Conservation (phyloP, 805 yeast species). For the Ogataea thermomethanolica region DNA sequence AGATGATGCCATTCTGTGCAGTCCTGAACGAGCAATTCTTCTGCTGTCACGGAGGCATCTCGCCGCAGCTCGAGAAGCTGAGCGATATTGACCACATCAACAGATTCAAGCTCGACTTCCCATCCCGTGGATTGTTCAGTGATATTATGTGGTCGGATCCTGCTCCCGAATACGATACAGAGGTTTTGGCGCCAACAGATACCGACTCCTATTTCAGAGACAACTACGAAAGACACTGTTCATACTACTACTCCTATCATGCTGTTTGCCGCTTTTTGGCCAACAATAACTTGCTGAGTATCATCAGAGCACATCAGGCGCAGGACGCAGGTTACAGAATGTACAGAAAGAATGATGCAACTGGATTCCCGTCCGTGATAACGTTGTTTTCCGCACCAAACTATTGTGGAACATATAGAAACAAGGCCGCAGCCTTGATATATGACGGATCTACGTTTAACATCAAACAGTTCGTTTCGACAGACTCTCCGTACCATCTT, state of each 20-base stretch:
- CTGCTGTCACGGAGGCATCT: conserved; percentile 94
- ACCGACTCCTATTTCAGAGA: conserved; percentile 49
- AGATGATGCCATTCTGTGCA: conserved; percentile 86
- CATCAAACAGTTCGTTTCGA: conserved; percentile 84
- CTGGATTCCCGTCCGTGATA: conserved; percentile 85
- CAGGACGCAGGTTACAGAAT: conserved; percentile 95
- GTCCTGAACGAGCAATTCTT: conserved; percentile 88
- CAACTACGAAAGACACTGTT: conserved; percentile 82
- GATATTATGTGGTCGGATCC: conserved; percentile 97
- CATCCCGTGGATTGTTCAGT: conserved; percentile 88
- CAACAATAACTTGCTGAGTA: conserved; percentile 69
- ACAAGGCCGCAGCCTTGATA: conserved; percentile 90
- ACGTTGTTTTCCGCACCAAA: conserved; percentile 95
- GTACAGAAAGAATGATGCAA: conserved; percentile 76
- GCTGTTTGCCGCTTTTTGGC: conserved; percentile 79
- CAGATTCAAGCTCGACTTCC: conserved; percentile 80
- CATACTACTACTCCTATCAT: conserved; percentile 78
- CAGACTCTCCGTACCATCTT: conserved; percentile 93
- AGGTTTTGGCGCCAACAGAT: conserved; percentile 37
- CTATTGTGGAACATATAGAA: conserved; percentile 84
- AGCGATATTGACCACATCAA: conserved; percentile 67
- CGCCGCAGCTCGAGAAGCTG: conserved; percentile 72
- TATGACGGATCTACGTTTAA: conserved; percentile 92
- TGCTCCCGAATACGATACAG: conserved; percentile 73
- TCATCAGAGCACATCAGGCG: conserved; percentile 94